Percentiles rank a stretch among this genome's conserved stretches.
phyloP scores from a whole-genome alignment of 2,329 filamentous ascomycete species.

The Phialophora macrospora region DNA sequence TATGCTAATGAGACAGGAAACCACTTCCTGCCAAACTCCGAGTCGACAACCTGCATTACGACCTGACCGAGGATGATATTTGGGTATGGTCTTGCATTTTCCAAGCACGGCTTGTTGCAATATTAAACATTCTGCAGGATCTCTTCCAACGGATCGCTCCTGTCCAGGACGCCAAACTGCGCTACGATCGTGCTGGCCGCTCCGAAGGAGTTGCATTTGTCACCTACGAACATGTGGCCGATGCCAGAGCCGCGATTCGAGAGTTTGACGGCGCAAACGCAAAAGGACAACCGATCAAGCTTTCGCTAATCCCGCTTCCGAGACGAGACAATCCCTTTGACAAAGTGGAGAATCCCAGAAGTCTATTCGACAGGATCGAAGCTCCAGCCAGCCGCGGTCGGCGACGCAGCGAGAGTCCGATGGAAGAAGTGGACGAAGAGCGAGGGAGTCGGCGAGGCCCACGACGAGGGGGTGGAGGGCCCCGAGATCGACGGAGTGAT shows the following conservation, averaged over 20 bases:
- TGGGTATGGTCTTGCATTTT: conserved; percentile 59
- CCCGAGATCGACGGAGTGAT: conserved; percentile 60
- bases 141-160: conserved; percentile 80
- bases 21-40: conserved; percentile 71
- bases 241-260: conserved; percentile 74
- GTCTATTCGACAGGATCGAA: conserved; percentile 69
- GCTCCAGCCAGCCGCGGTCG: conserved; percentile 47
- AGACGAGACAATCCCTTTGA: conserved; percentile 55
- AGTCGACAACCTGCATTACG: conserved; percentile 91
- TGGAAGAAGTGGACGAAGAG: conserved; percentile 46
- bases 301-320: conserved; percentile 68
- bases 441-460: conserved; percentile 47
- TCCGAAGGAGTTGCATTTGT: conserved; percentile 85
- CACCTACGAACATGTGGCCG: conserved; percentile 71
- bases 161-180: conserved; percentile 69
- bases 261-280: conserved; percentile 91
- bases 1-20: conserved; percentile 51
- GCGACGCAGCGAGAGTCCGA: conserved; percentile 51
- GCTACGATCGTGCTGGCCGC: conserved; percentile 86
- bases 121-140: conserved; percentile 59
- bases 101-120: neutral
- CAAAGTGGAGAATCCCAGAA: conserved; percentile 59
- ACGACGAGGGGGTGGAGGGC: conserved; percentile 37
- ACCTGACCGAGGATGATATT: conserved; percentile 82
- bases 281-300: conserved; percentile 80